Conservation (phyloP, 495 filamentous ascomycete species). For the Neurospora intermedia region DNA sequence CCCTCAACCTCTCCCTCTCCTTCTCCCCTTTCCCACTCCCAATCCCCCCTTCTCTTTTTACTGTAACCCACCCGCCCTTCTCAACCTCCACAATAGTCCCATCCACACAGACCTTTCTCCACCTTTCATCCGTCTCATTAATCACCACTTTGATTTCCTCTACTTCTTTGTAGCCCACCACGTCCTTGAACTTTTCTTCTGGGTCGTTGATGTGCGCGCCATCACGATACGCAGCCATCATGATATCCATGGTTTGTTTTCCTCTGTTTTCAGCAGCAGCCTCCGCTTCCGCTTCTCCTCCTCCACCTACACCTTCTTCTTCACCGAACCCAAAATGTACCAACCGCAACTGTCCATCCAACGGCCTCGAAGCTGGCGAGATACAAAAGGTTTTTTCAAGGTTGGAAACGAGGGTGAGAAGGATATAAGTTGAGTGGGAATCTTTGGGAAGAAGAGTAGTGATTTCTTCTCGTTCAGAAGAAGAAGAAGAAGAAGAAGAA, state of each 20-base stretch:
- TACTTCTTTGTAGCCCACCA: conserved; percentile 56
- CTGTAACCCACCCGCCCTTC: conserved; percentile 58
- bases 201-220: conserved; percentile 50
- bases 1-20: conserved; percentile 13
- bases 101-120: conserved; percentile 81
- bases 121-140: conserved; percentile 50
- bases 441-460: background rate
- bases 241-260: conserved; percentile 57
- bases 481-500: background rate
- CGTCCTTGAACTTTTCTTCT: conserved; percentile 15
- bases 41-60: conserved; percentile 24
- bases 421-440: conserved; percentile 46
- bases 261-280: conserved; percentile 24
- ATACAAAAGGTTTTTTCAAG: conserved; percentile 74
- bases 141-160: conserved; percentile 56
- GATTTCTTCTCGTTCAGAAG: too few species aligned
- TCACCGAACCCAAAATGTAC: conserved; percentile 52
- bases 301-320: too few species aligned
- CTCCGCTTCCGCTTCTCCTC: background rate
- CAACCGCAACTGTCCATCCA: conserved; percentile 56
- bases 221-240: conserved; percentile 62
- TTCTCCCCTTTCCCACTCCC: background rate
- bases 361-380: conserved; percentile 53
- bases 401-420: conserved; percentile 64
- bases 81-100: conserved; percentile 70